Base-by-base conservation (phyloP, 148 eudicot species). In the Nyssa sinensis region DNA sequence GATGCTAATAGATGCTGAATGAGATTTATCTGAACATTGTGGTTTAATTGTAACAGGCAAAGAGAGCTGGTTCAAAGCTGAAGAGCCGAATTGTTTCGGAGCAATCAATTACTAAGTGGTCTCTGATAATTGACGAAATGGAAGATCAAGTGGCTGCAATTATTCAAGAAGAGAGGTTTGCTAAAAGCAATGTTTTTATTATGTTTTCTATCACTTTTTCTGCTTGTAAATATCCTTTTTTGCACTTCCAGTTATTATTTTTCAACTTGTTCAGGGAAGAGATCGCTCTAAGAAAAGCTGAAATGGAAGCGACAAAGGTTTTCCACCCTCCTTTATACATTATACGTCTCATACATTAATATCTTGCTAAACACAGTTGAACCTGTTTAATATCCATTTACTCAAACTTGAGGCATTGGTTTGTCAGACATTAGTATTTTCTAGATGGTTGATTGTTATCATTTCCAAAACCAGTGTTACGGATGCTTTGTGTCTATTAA, bases 271-370 rank as follows among this genome's bases (percentile, higher is more conserved):
- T 66, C 78, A 87, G 90, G 88, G 98, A 95, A 83, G 98, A 95
- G 80, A 92, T 92, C 96, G 88, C 86, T n/a, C 72, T 95, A 68
- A 92, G 98, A 72, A 95, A 90, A 83, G 98, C 98, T 69, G 98
- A 92, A 87, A 95, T 95, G 98, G 96, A 95, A 74, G 97, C 93
- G 31, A 81, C 92, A 44, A 95, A 95, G 98, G 97, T 94, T 63
- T 69, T 82, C 66, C 65, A 41, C 62, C 27, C 63, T n/a, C 14
- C 17, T 72, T 34, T 71, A 30, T 39, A 6, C 75, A 72, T 23
- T 55, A 33, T 66, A 17, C 35, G 3, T 71, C 14, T 72, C 19
- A 4, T 37, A 21, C 31, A 23, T 3, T 53, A 33, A n/a, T 17
- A 28, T 41, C 21, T 35, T 68, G 24, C 53, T 51, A 33, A 73